Base-by-base conservation (phyloP, 2,329 filamentous ascomycete species). In the Pseudonectria foliicola region DNA sequence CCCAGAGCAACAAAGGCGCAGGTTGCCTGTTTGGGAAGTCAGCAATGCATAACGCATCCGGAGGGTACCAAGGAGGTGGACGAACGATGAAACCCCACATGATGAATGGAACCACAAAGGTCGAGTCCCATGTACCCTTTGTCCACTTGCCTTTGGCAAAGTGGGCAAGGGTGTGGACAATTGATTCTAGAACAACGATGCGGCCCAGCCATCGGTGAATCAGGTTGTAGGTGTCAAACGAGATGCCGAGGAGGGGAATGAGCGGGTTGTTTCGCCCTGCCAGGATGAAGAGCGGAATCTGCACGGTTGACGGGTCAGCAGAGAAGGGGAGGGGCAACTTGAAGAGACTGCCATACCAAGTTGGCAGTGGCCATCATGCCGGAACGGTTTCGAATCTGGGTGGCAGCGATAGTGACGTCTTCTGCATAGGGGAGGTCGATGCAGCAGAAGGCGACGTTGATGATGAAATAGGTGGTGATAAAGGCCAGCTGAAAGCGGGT, bases 171-270 rank as follows among this genome's bases (percentile, higher is more conserved):
- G 75, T 77, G 60, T 89, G 84, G 21, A 73, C 66, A 27, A 88
- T 47, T 8, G 78, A 70, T 56, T 90, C 82, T 11, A 85, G 61
- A 13, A 82, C 71, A 16, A 84, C 81, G 40, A 88, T 85, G 26
- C 84, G 77, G 48, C 84, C 84, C 43, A 87, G 73, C 84, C 84
- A 89, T 42, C 85, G 75, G 60, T 90, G 84, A 38, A 89, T 68
- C 42, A 90, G 62, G 63, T 89, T 90, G 69, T 85, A 88, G 1
- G 82, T 86, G 58, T 90, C 84, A 57, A 88, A 90, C 4, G 81
- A 85, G 44, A 89, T 78, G 42, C 78, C 77, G 34, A 85, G 69
- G 45, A 83, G 66, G 41, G 68, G 68, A 54, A 89, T 86, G 45
- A 90, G 67, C 14, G 82, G 82, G 61, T 89, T 89, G 64, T 88